Evolutionary conservation across 345 rosid genomes (phyloP).

Genomic region (Eutrema heterophyllum): DNA sequence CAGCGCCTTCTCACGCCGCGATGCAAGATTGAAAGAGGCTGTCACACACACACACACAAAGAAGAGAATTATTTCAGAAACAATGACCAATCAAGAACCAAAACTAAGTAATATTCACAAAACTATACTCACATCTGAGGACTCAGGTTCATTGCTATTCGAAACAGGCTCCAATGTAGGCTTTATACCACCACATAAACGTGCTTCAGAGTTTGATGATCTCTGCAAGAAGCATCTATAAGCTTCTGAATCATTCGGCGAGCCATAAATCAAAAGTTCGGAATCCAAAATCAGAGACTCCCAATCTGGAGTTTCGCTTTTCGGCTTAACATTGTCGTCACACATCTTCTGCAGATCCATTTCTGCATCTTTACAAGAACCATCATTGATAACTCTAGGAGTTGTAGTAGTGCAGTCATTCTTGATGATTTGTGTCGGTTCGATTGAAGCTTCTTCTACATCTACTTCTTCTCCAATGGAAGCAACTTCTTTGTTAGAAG

Average conservation of each 20-base stretch:
- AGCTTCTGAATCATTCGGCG: constrained; percentile 50
- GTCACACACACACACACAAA: constrained; percentile 9
- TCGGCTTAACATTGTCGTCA: constrained; percentile 23
- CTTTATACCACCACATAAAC: constrained; percentile 25
- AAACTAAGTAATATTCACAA: neutral
- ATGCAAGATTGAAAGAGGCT: constrained; percentile 54
- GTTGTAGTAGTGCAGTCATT: constrained; percentile 48
- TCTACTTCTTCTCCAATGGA: constrained; percentile 21
- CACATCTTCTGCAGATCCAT: constrained; percentile 24
- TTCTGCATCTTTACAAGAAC: constrained; percentile 28
- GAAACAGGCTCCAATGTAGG: constrained; percentile 14
- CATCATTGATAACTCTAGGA: constrained; percentile 21
- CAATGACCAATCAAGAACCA: constrained; percentile 8
- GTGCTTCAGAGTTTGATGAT: constrained; percentile 33
- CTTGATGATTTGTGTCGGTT: constrained; percentile 36
- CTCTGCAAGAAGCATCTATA: constrained; percentile 50
- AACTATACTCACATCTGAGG: constrained; percentile 3
- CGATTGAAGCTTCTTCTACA: constrained; percentile 33
- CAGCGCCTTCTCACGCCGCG: constrained; percentile 76
- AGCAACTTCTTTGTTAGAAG: constrained; percentile 19
- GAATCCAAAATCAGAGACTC: constrained; percentile 26
- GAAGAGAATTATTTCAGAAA: neutral
- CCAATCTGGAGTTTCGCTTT: constrained; percentile 51
- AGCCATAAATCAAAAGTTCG: constrained; percentile 45
- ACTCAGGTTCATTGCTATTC: neutral